Percentiles rank a stretch among this genome's conserved stretches.
Conservation (phyloP, 495 filamentous ascomycete species). For the Achaetomiella virescens region DNA sequence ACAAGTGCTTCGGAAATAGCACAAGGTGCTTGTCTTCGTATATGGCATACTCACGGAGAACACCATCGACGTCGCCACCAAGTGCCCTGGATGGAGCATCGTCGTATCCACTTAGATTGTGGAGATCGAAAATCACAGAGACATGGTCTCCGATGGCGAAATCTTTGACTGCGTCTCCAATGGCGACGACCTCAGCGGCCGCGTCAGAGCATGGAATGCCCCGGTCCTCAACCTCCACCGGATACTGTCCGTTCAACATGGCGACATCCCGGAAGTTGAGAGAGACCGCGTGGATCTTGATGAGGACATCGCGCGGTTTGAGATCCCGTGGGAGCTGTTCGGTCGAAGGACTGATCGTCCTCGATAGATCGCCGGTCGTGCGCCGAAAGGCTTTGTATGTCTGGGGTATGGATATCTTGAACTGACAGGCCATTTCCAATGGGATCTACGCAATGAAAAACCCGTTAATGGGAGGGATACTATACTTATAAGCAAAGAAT, state of each 20-base stretch:
- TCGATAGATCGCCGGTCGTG: slow-evolving; percentile 5
- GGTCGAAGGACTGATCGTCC: slow-evolving; percentile 8
- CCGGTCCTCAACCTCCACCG: slow-evolving; percentile 7
- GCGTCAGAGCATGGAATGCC: slow-evolving; percentile 34
- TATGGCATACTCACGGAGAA: slow-evolving; percentile 29
- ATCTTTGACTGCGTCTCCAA: slow-evolving; percentile 29
- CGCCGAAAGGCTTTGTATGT: slow-evolving; percentile 19
- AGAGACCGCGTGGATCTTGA: slow-evolving; percentile 43
- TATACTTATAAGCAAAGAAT: not conserved
- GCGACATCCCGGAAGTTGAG: slow-evolving; percentile 47
- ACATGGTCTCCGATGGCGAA: slow-evolving; percentile 33
- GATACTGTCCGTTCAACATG: slow-evolving; percentile 32
- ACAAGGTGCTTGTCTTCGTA: slow-evolving; percentile 27
- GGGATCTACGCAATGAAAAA: not conserved
- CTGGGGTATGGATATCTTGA: slow-evolving; percentile 10
- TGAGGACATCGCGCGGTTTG: slow-evolving; percentile 35
- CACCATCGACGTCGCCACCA: slow-evolving; percentile 26
- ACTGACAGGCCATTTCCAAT: not conserved
- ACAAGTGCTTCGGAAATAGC: slow-evolving; percentile 23
- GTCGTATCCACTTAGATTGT: slow-evolving; percentile 15
- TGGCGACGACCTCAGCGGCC: slow-evolving; percentile 40
- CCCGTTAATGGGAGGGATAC: not conserved
- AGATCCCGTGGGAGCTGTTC: slow-evolving; percentile 17
- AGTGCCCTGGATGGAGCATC: not conserved
- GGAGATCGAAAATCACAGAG: slow-evolving; percentile 13